A percentile compares a stretch with the other conserved stretches of the same genome.
Conservation (phyloP, 1,284 basidiomycete species). For the Binderoboletus segoi region DNA sequence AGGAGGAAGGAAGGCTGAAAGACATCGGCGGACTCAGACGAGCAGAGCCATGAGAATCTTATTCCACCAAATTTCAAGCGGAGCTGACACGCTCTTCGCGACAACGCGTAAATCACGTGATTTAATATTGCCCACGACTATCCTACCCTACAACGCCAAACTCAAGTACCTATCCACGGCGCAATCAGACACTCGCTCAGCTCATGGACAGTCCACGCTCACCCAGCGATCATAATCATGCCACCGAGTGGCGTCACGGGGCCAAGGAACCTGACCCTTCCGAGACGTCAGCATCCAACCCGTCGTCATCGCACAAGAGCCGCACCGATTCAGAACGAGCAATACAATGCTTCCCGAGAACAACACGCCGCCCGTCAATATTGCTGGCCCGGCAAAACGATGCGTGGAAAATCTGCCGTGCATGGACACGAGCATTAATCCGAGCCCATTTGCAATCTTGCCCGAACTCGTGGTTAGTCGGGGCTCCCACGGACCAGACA, state of each 20-base stretch:
- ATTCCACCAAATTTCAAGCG: conserved; percentile 40
- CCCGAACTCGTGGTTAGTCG: conserved; percentile 19
- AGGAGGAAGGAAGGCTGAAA: conserved; percentile 3
- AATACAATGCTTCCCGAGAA: conserved; percentile 77
- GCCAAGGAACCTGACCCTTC: conserved; percentile 63
- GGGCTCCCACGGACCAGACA: background rate
- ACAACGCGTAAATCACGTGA: conserved; percentile 37
- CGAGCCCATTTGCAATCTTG: conserved; percentile 79
- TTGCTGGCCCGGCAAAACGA: conserved; percentile 71
- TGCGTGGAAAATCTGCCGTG: conserved; percentile 69
- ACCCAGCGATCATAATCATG: conserved; percentile 77
- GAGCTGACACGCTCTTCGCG: conserved; percentile 39
- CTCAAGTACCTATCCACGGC: conserved; percentile 49
- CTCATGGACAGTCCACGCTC: conserved; percentile 31
- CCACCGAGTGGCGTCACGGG: conserved; percentile 81
- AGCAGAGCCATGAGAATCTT: conserved; percentile 28
- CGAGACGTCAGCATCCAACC: conserved; percentile 7
- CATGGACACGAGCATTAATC: conserved; percentile 68
- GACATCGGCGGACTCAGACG: conserved; percentile 2
- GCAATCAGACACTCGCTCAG: conserved; percentile 13
- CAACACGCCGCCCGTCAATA: conserved; percentile 59
- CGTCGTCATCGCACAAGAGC: background rate
- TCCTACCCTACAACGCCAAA: conserved; percentile 45
- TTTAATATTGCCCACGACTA: conserved; percentile 9
- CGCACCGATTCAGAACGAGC: conserved; percentile 58